phyloP scores from a whole-genome alignment of 176 grass and related monocot species.

The Oryza glaberrima region DNA sequence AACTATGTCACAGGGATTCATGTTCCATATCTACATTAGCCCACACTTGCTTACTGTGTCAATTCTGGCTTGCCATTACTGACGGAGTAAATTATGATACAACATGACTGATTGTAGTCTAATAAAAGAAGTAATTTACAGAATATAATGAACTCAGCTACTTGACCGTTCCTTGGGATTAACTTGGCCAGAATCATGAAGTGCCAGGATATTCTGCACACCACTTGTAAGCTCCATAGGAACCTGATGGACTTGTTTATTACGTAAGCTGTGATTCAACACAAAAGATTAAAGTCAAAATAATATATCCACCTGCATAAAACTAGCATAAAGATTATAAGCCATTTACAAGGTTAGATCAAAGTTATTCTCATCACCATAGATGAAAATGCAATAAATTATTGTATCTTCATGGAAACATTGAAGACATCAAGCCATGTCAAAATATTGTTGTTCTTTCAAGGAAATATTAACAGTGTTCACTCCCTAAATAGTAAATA shows the following conservation, averaged over 20 bases:
- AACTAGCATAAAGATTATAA: constrained; percentile 26
- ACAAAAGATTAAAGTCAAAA: constrained; percentile 31
- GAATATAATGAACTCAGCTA: constrained; percentile 36
- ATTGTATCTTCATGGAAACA: background rate
- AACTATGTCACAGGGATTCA: constrained; percentile 28
- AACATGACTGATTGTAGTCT: constrained; percentile 22
- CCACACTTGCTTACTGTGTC: background rate
- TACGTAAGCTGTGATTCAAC: constrained; percentile 77
- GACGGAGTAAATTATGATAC: constrained; percentile 14
- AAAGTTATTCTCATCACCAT: constrained; percentile 5
- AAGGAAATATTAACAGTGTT: background rate
- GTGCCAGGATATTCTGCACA: constrained; percentile 76
- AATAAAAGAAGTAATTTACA: constrained; percentile 23
- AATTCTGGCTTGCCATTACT: constrained; percentile 3
- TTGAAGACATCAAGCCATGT: constrained; percentile 21
- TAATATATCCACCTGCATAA: constrained; percentile 12
- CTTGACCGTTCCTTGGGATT: constrained; percentile 77
- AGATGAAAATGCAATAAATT: constrained; percentile 15
- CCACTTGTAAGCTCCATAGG: constrained; percentile 72
- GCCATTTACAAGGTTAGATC: constrained; percentile 25
- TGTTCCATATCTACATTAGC: background rate
- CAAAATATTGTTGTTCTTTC: background rate
- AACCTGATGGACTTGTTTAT: constrained; percentile 89
- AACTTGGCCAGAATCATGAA: constrained; percentile 90
- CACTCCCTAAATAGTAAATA: background rate